Base-by-base conservation (phyloP, 305 asterid species). In the Solanum chacoense region DNA sequence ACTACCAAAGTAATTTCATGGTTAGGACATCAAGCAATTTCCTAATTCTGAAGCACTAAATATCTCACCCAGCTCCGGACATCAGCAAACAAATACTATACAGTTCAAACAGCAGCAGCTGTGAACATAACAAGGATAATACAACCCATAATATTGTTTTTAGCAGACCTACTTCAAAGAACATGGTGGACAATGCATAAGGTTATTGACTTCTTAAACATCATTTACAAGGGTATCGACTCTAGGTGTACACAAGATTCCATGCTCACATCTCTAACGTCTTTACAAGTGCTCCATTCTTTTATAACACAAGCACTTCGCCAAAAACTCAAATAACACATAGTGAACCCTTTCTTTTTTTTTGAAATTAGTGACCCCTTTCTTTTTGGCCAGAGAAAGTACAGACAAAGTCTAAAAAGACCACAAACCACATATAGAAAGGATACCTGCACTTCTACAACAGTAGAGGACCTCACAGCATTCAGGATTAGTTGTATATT, bases 371-470 rank as follows among this genome's bases (percentile, higher is more conserved):
- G 69, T 59, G 26, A 59, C 26, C 69, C 26, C 69, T 59, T 59
- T 8, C 69, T 59, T 31, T 12, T 38, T 13, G 63, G 79, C 34
- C 65, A 59, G 35, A 73, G 89, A 67, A 63, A 37, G 37, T 55
- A 79, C 14, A 79, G 18, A 85, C 22, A 78, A 77, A 24, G 63
- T 79, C 36, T 38, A 40, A 40, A 79, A 80, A 28, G 67, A 40
- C 37, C 85, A 40, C 85, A 38, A 16, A 50, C 77, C 16, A 22
- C 6, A 14, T 37, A 36, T 28, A 59, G 26, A 29, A 75, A 16
- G 16, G 11, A 35, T 85, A 89, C 90, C 88, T 85, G 89, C 37
- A 89, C 83, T 85, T 89, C 90, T 36, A 89, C 37, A 38, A 89
- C 59, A 63, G 87, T 89, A 37, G 90, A 89, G n/a, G 87, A 34